Conservation (phyloP, 805 yeast genomes). For the Spathaspora passalidarum region DNA sequence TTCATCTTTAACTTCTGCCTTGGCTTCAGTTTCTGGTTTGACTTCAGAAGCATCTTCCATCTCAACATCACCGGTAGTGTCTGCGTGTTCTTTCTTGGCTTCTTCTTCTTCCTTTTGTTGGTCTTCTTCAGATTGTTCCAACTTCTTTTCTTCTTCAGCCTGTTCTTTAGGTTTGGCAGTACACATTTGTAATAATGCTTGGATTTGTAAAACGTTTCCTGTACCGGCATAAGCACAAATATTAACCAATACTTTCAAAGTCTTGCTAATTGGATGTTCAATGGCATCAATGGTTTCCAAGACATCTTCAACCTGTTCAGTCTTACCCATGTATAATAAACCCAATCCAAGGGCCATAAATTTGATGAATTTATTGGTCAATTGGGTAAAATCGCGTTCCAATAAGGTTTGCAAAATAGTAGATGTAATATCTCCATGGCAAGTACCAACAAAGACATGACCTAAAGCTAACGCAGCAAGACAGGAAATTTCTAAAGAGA, state of each 20-base stretch:
- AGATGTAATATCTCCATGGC: slow-evolving; percentile 92
- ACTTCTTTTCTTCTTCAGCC: slow-evolving; percentile 58
- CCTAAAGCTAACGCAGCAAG: slow-evolving; percentile 91
- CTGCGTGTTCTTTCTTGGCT: slow-evolving; percentile 19
- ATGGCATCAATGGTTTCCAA: slow-evolving; percentile 91
- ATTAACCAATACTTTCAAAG: slow-evolving; percentile 84
- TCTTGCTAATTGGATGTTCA: slow-evolving; percentile 89
- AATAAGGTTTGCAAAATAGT: slow-evolving; percentile 84
- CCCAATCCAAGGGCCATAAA: slow-evolving; percentile 93
- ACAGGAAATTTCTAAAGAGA: slow-evolving; percentile 74
- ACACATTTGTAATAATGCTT: slow-evolving; percentile 83
- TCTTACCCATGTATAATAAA: slow-evolving; percentile 85
- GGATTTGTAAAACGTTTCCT: slow-evolving; percentile 94
- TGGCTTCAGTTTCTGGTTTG: slow-evolving; percentile 20
- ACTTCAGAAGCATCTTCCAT: slow-evolving; percentile 25
- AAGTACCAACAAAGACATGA: slow-evolving; percentile 92
- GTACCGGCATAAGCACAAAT: slow-evolving; percentile 97
- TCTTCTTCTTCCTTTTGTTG: slow-evolving; percentile 29
- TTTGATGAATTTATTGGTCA: slow-evolving; percentile 82
- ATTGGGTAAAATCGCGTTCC: slow-evolving; percentile 76
- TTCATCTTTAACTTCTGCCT: slow-evolving; percentile 22
- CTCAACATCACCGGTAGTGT: slow-evolving; percentile 26
- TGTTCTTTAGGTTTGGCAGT: slow-evolving; percentile 65
- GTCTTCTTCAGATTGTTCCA: slow-evolving; percentile 44
- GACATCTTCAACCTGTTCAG: slow-evolving; percentile 91